These are phyloP conservation scores for Solanum tarijense DNA, from an alignment of 257 asterid species.

Conservation along the genomic window DNA sequence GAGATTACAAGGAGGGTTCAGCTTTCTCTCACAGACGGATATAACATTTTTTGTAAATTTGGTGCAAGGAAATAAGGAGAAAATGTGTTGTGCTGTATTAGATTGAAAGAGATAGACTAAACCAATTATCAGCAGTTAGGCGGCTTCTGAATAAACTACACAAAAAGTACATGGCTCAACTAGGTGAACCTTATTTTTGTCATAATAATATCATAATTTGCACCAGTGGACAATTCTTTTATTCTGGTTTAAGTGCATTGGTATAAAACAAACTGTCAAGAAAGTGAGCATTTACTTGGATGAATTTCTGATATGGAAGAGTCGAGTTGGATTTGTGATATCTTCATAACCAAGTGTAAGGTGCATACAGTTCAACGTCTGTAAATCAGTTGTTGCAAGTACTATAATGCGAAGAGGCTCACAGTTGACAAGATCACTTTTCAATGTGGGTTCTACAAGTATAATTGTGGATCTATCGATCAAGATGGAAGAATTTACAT, in stretches of 20 bases:
- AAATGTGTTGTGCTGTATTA: constrained; percentile 55
- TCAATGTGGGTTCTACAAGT: neutral
- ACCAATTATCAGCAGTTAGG: constrained; percentile 47
- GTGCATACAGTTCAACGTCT: neutral
- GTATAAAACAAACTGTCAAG: neutral
- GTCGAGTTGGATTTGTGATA: neutral
- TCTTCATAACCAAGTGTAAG: neutral
- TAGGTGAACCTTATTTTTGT: neutral
- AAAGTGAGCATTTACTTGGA: neutral
- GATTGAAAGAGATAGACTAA: constrained; percentile 63
- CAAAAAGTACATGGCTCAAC: neutral
- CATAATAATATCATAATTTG: neutral
- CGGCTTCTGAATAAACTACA: constrained; percentile 24
- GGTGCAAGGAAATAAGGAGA: constrained; percentile 62
- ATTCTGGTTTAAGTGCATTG: neutral
- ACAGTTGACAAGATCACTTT: too few species aligned
- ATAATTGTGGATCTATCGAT: too few species aligned
- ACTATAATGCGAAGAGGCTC: neutral
- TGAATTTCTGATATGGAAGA: neutral
- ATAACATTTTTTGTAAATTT: neutral
- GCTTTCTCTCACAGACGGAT: neutral
- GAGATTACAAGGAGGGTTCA: neutral
- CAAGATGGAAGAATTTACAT: neutral
- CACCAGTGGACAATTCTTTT: neutral
- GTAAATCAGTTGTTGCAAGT: neutral